Conservation (phyloP, 306 rosid species). For the Herpetospermum pedunculosum region DNA sequence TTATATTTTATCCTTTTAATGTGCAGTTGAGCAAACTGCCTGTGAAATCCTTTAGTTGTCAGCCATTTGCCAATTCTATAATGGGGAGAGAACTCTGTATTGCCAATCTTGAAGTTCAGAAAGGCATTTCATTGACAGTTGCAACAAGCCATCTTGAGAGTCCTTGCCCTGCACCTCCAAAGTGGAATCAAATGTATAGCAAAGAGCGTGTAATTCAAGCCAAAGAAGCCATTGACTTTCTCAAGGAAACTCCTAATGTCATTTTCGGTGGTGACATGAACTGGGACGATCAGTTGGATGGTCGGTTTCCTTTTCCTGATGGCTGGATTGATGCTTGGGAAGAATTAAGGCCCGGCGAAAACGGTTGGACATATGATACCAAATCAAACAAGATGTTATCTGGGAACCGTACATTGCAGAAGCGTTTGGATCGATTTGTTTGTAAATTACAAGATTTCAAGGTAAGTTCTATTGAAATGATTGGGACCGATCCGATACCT, state of each 20-base stretch:
- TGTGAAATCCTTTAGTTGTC: slow-evolving; percentile 52
- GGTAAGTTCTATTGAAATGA: slow-evolving; percentile 58
- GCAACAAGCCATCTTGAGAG: slow-evolving; percentile 98
- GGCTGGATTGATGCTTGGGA: slow-evolving; percentile 84
- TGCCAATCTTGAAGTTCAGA: slow-evolving; percentile 52
- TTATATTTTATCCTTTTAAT: slow-evolving; percentile 1
- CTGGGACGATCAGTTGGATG: slow-evolving; percentile 86
- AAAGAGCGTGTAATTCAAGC: slow-evolving; percentile 86
- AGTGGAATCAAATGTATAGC: slow-evolving; percentile 89
- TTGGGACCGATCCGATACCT: slow-evolving; percentile 65
- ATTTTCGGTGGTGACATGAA: slow-evolving; percentile 93
- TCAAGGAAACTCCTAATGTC: slow-evolving; percentile 53
- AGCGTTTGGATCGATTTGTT: slow-evolving; percentile 66
- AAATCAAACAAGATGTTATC: slow-evolving; percentile 74
- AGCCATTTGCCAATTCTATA: slow-evolving; percentile 47
- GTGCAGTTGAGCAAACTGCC: slow-evolving; percentile 70
- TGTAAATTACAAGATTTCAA: slow-evolving; percentile 48
- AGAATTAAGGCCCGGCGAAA: slow-evolving; percentile 45
- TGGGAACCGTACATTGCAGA: slow-evolving; percentile 59
- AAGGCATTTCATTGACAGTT: slow-evolving; percentile 37
- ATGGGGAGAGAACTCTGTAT: slow-evolving; percentile 91
- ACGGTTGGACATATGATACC: slow-evolving; percentile 91
- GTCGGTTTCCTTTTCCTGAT: slow-evolving; percentile 51
- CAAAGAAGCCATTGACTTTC: slow-evolving; percentile 45
- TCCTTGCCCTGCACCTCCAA: slow-evolving; percentile 82